Base-by-base conservation (phyloP, 2,329 filamentous ascomycete species). In the Nectriaceae sp. region DNA sequence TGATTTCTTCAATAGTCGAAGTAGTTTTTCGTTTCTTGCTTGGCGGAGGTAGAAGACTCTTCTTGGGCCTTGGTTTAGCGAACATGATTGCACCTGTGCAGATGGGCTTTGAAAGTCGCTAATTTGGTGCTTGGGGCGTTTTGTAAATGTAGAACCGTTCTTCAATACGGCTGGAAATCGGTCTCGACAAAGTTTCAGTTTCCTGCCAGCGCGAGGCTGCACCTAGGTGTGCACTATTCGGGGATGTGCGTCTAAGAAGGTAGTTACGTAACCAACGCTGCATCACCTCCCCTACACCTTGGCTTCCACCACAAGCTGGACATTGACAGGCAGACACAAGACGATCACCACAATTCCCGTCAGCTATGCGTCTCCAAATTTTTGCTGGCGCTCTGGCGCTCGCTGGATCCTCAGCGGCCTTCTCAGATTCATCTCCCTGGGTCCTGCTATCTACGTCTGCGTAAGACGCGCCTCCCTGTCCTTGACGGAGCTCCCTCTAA, bases 361-460 rank as follows among this genome's bases (percentile, higher is more conserved):
- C 56, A 55, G 53, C 60, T 54, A 86, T 85, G 83, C 81, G 77
- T 75, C 64, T 78, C 63, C 78, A 77, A 46, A 66, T 72, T 65
- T 63, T 78, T 63, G 70, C 75, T 51, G 69, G 76, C 58, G 65
- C 80, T 42, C 70, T 82, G 64, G 78, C 78, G 56, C 70, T 82
- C 61, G 76, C 81, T 57, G 77, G 80, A 51, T 76, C 78, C 20
- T 84, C 79, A 38, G 75, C 83, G 53, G 92, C 90, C 21, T 94
- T 96, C 69, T 84, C 83, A 54, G 87, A 96, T 70, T 90, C 92
- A 2, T 92, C 90, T 46, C 93, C 94, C 16, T 94, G 96, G 70
- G 81, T 96, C 66, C 75, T 97, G 57, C 87, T 95, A 69, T 97
- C 93, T 24, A 93, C 87, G 39, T 81, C 87, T 54, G 76, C 85